A percentile compares a stretch with the other conserved stretches of the same genome.
Evolutionary conservation across 495 filamentous ascomycete species (phyloP).

Genomic region (Pseudoneurospora amorphoporcata): DNA sequence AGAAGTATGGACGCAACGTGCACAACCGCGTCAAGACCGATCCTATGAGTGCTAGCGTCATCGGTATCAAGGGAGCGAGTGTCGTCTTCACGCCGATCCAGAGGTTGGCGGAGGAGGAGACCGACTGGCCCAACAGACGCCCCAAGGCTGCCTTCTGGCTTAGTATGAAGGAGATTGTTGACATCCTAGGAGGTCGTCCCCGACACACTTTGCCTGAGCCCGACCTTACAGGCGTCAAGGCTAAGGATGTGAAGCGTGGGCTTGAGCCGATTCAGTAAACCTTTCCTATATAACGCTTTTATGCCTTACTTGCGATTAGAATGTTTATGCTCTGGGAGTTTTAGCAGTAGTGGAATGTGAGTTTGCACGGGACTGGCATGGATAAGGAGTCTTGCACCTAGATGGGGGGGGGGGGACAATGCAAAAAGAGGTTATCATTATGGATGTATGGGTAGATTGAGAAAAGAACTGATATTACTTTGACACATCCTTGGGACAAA

Average conservation of each 20-base stretch:
- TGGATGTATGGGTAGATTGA: neutral
- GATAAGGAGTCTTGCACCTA: neutral
- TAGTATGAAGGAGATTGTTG: constrained; percentile 66
- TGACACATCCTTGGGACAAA: neutral
- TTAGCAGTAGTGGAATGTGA: neutral
- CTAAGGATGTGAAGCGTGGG: constrained; percentile 46
- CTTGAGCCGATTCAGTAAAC: neutral
- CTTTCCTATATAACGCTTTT: neutral
- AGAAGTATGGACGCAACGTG: constrained; percentile 58
- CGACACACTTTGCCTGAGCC: constrained; percentile 31
- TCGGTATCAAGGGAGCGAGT: constrained; percentile 83
- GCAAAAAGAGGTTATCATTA: neutral
- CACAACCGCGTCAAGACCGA: constrained; percentile 60
- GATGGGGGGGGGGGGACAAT: neutral
- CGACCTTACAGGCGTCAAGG: constrained; percentile 34
- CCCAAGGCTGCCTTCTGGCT: constrained; percentile 85
- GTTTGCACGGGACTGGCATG: neutral
- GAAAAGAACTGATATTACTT: neutral
- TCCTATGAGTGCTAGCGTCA: constrained; percentile 62
- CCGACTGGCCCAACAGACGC: constrained; percentile 83
- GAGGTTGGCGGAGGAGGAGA: constrained; percentile 68
- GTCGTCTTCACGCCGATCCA: constrained; percentile 77
- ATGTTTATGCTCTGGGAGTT: neutral
- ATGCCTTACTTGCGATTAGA: neutral
- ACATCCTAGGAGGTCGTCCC: constrained; percentile 70